Percentiles rank a stretch among this genome's conserved stretches.
Conservation (phyloP, 495 filamentous ascomycete genomes). For the Neurospora sp. region DNA sequence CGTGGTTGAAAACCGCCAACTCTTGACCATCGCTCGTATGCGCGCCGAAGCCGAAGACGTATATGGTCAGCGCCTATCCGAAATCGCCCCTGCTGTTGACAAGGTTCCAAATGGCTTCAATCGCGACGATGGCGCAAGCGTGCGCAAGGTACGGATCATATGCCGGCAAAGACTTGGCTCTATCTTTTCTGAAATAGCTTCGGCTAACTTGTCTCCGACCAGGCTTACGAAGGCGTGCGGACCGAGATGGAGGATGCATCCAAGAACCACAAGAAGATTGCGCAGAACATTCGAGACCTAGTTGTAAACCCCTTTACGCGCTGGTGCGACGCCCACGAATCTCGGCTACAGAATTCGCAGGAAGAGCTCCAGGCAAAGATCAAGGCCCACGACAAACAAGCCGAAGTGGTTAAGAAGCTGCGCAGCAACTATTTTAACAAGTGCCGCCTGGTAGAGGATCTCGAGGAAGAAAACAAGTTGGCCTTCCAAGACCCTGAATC, state of each 20-base stretch:
- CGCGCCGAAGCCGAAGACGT: slow-evolving; percentile 91
- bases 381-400: slow-evolving; percentile 86
- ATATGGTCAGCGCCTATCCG: slow-evolving; percentile 70
- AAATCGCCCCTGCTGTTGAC: slow-evolving; percentile 76
- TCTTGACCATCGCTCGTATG: slow-evolving; percentile 82
- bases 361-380: slow-evolving; percentile 83
- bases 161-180: background rate
- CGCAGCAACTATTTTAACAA: slow-evolving; percentile 98
- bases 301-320: slow-evolving; percentile 87
- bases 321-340: slow-evolving; percentile 91
- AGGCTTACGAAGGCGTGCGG: slow-evolving; percentile 94
- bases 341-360: slow-evolving; percentile 83
- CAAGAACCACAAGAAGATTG: slow-evolving; percentile 87
- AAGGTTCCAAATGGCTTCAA: slow-evolving; percentile 74
- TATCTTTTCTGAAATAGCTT: background rate
- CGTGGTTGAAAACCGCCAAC: slow-evolving; percentile 86
- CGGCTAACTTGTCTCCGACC: slow-evolving; percentile 8
- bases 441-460: slow-evolving; percentile 87
- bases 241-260: slow-evolving; percentile 89
- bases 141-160: slow-evolving; percentile 62
- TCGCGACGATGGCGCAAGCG: slow-evolving; percentile 91
- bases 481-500: slow-evolving; percentile 75
- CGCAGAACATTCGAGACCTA: slow-evolving; percentile 88
- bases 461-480: slow-evolving; percentile 97
- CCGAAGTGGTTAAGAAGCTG: slow-evolving; percentile 79